These are phyloP conservation scores for Zygoascus sp. DNA, from an alignment of 1,139 yeast species.

Conservation along the genomic window DNA sequence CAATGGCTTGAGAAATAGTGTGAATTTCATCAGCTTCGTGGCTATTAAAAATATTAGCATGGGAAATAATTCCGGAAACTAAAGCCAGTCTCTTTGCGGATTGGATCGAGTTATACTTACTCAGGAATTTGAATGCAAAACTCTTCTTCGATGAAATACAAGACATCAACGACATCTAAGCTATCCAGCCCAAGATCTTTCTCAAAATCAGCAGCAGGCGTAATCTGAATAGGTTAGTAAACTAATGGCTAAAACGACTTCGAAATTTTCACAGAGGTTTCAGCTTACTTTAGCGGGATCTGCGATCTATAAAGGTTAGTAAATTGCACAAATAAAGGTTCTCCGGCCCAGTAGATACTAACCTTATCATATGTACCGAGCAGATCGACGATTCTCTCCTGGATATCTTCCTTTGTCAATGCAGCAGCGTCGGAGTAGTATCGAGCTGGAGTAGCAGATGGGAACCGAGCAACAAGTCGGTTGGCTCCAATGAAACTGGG, in stretches of 20 bases:
- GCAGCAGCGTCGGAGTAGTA: constrained; percentile 36
- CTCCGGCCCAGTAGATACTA: constrained; percentile 20
- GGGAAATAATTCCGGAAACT: too few species aligned
- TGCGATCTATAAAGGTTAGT: constrained; percentile 43
- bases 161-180: constrained; percentile 81
- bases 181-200: constrained; percentile 83
- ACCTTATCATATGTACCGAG: constrained; percentile 77
- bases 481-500: constrained; percentile 3
- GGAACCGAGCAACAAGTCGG: constrained; percentile 20
- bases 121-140: constrained; percentile 72
- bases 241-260: too few species aligned
- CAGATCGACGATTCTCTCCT: constrained; percentile 69
- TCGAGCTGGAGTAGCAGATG: not conserved
- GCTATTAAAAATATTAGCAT: constrained; percentile 23
- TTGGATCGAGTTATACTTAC: constrained; percentile 21
- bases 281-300: constrained; percentile 43
- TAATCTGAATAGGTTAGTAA: constrained; percentile 24
- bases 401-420: constrained; percentile 43
- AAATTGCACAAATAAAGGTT: not conserved
- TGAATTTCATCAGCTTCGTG: constrained; percentile 81
- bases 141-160: constrained; percentile 82
- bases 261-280: constrained; percentile 51
- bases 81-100: not conserved
- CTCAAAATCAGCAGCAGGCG: constrained; percentile 57
- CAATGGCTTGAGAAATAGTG: constrained; percentile 82